Percentiles rank a stretch among this genome's conserved stretches.
phyloP scores from a whole-genome alignment of 805 yeast species.

The Metschnikowia lunata region DNA sequence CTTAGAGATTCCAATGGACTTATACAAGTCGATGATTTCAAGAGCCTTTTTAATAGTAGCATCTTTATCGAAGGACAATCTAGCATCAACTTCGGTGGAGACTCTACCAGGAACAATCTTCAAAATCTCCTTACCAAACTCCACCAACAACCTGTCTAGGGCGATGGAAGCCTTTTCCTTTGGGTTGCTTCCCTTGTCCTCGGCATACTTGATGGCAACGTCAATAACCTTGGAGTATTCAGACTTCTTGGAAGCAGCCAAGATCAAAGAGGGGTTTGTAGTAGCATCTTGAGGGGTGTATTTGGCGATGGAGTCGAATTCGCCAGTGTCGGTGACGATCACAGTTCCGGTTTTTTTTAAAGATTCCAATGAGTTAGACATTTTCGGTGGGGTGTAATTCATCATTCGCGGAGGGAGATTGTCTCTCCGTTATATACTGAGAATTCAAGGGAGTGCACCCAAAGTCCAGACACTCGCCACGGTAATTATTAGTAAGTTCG shows the following conservation, averaged over 20 bases:
- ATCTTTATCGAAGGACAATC: slow-evolving; percentile 92
- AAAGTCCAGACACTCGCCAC: slow-evolving; percentile 12
- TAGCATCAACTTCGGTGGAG: slow-evolving; percentile 98
- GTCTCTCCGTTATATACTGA: slow-evolving; percentile 6
- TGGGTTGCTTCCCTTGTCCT: slow-evolving; percentile 51
- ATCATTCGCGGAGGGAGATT: not conserved
- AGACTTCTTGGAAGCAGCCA: slow-evolving; percentile 90
- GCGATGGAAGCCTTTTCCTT: slow-evolving; percentile 78
- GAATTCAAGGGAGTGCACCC: slow-evolving; percentile 1
- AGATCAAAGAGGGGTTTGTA: slow-evolving; percentile 94
- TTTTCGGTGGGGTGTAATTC: slow-evolving; percentile 3
- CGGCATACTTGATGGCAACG: slow-evolving; percentile 83
- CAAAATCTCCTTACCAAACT: slow-evolving; percentile 91
- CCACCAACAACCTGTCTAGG: slow-evolving; percentile 87
- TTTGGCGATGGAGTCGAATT: slow-evolving; percentile 94
- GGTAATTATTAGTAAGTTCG: slow-evolving; percentile 8
- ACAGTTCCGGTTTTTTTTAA: slow-evolving; percentile 93
- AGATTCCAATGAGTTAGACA: slow-evolving; percentile 75
- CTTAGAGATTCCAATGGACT: slow-evolving; percentile 77
- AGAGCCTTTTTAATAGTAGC: slow-evolving; percentile 93
- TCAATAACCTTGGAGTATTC: slow-evolving; percentile 89
- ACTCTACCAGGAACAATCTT: slow-evolving; percentile 98
- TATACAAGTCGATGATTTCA: slow-evolving; percentile 82
- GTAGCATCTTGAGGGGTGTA: slow-evolving; percentile 99
- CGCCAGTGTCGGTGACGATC: slow-evolving; percentile 99